Percentiles rank a stretch among this genome's conserved stretches.
Conservation (phyloP, 2,329 filamentous ascomycete genomes). For the Claviceps sp. region DNA sequence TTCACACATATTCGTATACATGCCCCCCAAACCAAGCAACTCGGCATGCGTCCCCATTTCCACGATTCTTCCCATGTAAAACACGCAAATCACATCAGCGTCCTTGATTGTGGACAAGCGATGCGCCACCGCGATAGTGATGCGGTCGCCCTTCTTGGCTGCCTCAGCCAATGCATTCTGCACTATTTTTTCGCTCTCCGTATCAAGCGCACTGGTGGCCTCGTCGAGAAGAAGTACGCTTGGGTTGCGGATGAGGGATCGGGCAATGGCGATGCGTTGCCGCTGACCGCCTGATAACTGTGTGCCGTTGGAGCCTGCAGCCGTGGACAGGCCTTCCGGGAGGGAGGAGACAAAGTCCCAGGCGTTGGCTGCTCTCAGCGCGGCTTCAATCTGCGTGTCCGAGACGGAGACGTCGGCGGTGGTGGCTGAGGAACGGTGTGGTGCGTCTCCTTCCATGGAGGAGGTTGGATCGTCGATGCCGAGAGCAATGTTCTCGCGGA, state of each 20-base stretch:
- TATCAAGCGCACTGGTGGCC: constrained; percentile 81
- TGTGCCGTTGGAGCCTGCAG: constrained; percentile 50
- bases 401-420: constrained; percentile 11
- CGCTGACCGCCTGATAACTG: constrained; percentile 9
- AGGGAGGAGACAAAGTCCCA: constrained; percentile 58
- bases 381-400: constrained; percentile 25
- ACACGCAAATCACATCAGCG: constrained; percentile 47
- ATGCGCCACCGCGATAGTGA: constrained; percentile 89
- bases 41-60: constrained; percentile 45
- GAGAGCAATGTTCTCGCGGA: constrained; percentile 62
- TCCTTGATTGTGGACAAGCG: constrained; percentile 80
- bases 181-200: constrained; percentile 88
- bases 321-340: constrained; percentile 79
- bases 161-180: constrained; percentile 67
- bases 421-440: constrained; percentile 10
- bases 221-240: constrained; percentile 91
- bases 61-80: constrained; percentile 40
- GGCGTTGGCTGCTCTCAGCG: constrained; percentile 34
- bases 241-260: constrained; percentile 57
- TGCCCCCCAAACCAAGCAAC: constrained; percentile 31
- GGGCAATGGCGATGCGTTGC: constrained; percentile 10
- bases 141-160: constrained; percentile 69
- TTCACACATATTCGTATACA: constrained; percentile 33
- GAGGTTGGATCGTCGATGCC: constrained; percentile 8
- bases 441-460: constrained; percentile 7